Evolutionary conservation across 2,329 filamentous ascomycete genomes (phyloP).

Genomic region (Paraconiothyrium sp.): DNA sequence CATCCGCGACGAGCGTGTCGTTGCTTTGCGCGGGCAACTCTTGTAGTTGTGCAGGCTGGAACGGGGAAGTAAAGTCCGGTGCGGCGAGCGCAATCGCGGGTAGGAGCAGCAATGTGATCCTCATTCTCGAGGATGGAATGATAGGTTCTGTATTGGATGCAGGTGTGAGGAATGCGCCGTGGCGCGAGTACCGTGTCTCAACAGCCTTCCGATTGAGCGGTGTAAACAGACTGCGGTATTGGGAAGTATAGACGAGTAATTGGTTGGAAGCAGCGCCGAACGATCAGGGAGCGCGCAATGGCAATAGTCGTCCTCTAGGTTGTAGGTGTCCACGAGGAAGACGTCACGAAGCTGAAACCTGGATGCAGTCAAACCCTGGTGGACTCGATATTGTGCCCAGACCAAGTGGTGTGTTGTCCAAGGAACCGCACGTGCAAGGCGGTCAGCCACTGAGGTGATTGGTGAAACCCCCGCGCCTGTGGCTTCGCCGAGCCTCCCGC

Average conservation of each 20-base stretch:
- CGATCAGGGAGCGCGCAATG: not conserved
- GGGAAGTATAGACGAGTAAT: conserved; percentile 11
- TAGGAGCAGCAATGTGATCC: conserved; percentile 37
- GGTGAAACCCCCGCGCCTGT: conserved; percentile 9
- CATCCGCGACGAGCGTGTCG: conserved; percentile 34
- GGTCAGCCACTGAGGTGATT: conserved; percentile 2
- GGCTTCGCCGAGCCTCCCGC: conserved; percentile 7
- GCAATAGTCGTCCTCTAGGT: not conserved
- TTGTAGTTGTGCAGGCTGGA: conserved; percentile 39
- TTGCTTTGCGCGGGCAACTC: conserved; percentile 35
- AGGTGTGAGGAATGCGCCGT: conserved; percentile 31
- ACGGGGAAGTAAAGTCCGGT: conserved; percentile 40
- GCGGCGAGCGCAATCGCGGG: conserved; percentile 41
- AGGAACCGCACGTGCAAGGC: conserved; percentile 15
- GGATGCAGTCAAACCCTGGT: not conserved
- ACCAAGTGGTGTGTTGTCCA: conserved; percentile 15
- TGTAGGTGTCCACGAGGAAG: not conserved
- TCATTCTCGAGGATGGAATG: conserved; percentile 36
- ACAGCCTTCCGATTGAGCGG: conserved; percentile 15
- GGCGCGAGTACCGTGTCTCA: conserved; percentile 21
- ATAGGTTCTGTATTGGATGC: conserved; percentile 5
- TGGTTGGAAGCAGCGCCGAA: not conserved
- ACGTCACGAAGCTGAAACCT: conserved; percentile 8
- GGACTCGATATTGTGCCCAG: conserved; percentile 6
- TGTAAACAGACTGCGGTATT: conserved; percentile 26